Evolutionary conservation across 2,329 filamentous ascomycete genomes (phyloP), one percentile per base, ranked within the genome.

Genomic region (Tricladium varicosporioides): DNA sequence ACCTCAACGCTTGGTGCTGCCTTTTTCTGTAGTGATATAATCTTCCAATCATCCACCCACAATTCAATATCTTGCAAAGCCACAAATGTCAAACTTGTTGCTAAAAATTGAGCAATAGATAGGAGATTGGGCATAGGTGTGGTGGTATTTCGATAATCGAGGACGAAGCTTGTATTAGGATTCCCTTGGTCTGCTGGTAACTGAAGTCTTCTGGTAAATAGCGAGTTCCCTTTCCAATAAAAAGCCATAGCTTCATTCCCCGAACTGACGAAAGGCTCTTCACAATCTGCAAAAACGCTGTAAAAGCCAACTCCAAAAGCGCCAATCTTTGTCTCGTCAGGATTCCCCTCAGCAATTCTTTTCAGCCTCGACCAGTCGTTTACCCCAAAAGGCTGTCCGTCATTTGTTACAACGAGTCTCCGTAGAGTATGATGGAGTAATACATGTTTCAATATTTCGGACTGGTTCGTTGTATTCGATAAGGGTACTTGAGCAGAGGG

Each of bases 251-350:
- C 92, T 73, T 96, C 87, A 60, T 82, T 84, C 0, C 94, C 94
- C 0, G 93, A 97, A 64, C 91, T 94, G 63, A 99, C 89, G 69
- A 99, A 97, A 0, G 94, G 94, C 66, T 97, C 92, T 73, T 99
- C 95, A 71, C 93, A 99, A 71, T 99, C 94, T 60, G 94, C 91
- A 72, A 99, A 99, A 42, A 97, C 93, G 71, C 91, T 96, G 79
- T 99, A 99, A 76, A 99, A 99, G 2, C 94, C 94, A 32, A 99
- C 94, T 64, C 94, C 94, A 71, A 99, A 99, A 2, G 94, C 95
- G 54, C 94, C 94, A 67, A 99, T 99, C 78, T 99, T 99, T 48
- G 92, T 97, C 75, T 99, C 94, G 72, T 99, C 94, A 0, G 94
- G 94, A 69, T 99, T 99, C 48, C 94, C 95, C 72, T 99, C 94